Evolutionary conservation across 495 filamentous ascomycete genomes (phyloP).

Genomic region (Beverwykella pulmonaria): DNA sequence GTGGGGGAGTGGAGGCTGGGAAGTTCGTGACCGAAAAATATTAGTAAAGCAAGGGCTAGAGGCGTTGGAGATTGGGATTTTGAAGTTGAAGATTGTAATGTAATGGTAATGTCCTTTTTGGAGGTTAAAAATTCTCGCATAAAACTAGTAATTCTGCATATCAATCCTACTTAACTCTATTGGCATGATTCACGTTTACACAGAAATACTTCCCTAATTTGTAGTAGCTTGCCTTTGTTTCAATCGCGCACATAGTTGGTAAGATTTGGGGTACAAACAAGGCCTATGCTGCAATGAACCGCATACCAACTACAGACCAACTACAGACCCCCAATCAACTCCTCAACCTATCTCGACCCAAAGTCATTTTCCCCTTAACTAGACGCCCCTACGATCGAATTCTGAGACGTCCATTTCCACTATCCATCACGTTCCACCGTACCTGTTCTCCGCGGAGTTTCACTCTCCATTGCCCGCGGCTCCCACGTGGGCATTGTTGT

Average conservation of each 20-base stretch:
- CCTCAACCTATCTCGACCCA: conserved; percentile 69
- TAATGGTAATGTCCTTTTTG: too few species aligned
- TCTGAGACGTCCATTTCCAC: conserved; percentile 36
- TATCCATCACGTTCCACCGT: conserved; percentile 30
- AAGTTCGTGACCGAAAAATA: not conserved
- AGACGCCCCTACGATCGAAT: conserved; percentile 26
- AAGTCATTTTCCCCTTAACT: conserved; percentile 75
- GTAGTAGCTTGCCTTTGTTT: too few species aligned
- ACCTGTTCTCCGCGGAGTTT: conserved; percentile 28
- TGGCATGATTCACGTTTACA: too few species aligned
- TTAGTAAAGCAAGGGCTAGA: not conserved
- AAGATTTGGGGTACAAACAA: conserved; percentile 95
- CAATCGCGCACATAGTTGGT: too few species aligned
- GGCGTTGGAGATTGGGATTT: conserved; percentile 10
- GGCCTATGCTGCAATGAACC: conserved; percentile 65
- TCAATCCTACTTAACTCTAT: too few species aligned
- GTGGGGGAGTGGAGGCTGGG: conserved; percentile 14
- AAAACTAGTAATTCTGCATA: too few species aligned
- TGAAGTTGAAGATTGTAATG: too few species aligned
- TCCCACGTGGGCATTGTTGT: conserved; percentile 39
- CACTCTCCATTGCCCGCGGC: conserved; percentile 30
- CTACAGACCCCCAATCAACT: conserved; percentile 71
- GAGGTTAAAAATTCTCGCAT: too few species aligned
- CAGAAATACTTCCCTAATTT: too few species aligned
- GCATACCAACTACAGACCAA: conserved; percentile 6